Conservation (phyloP, 345 rosid genomes). For the Garcia nutans region DNA sequence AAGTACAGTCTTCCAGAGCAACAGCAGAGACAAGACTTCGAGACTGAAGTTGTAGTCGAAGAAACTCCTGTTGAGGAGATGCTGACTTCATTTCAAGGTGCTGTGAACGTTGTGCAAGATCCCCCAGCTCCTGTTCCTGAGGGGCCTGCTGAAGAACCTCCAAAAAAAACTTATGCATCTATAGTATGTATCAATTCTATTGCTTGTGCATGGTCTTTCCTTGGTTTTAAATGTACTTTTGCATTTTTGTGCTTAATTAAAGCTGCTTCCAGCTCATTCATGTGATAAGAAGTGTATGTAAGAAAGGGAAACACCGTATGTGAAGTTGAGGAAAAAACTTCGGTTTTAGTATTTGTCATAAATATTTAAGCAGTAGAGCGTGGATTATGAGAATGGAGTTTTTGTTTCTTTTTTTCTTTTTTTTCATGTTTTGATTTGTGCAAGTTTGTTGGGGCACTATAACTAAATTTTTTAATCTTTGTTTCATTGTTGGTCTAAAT, state of each 20-base stretch:
- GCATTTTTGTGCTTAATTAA: neutral
- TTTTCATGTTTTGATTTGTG: neutral
- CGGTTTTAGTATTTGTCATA: neutral
- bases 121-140: slow-evolving; percentile 43
- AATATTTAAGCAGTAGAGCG: neutral
- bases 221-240: neutral
- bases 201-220: neutral
- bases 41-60: slow-evolving; percentile 56
- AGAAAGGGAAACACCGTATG: neutral
- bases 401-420: neutral
- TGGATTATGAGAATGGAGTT: neutral
- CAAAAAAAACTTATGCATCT: slow-evolving; percentile 80
- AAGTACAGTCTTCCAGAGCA: slow-evolving; percentile 65
- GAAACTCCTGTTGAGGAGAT: slow-evolving; percentile 60
- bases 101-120: slow-evolving; percentile 47
- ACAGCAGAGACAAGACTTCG: slow-evolving; percentile 56
- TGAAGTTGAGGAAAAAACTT: neutral
- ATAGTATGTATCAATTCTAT: slow-evolving; percentile 53
- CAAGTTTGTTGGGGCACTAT: slow-evolving; percentile 8
- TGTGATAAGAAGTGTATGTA: neutral
- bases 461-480: slow-evolving; percentile 9
- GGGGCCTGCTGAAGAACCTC: slow-evolving; percentile 64
- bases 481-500: slow-evolving; percentile 17
- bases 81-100: slow-evolving; percentile 35
- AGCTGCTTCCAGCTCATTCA: neutral